Conservation (phyloP, 73 alveolate species). For the Tetrahymena malaccensis region DNA sequence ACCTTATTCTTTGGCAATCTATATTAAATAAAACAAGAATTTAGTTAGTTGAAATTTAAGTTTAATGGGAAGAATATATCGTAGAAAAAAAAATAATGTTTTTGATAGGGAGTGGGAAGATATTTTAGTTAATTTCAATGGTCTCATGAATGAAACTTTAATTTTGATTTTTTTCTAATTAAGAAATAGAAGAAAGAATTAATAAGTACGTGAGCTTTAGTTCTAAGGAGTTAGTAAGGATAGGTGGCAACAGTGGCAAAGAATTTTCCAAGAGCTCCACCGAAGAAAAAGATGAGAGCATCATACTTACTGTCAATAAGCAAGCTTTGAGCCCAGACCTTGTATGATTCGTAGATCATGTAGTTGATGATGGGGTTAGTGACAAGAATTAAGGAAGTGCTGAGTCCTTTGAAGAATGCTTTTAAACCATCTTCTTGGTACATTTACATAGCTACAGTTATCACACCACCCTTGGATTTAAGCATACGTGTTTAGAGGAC, state of each 20-base stretch:
- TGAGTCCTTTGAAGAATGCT: constrained; percentile 10
- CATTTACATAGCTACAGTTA: not conserved
- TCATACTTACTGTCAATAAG: not conserved
- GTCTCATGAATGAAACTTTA: not conserved
- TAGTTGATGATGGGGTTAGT: constrained; percentile 6
- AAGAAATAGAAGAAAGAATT: not conserved
- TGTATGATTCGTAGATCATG: not conserved
- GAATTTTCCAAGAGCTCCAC: not conserved
- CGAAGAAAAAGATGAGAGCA: not conserved
- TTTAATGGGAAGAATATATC: not conserved
- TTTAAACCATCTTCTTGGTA: not conserved
- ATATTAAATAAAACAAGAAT: not conserved
- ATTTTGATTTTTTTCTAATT: not conserved
- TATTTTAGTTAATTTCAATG: not conserved
- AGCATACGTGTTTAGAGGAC: not conserved
- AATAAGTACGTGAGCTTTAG: not conserved
- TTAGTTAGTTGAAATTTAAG: not conserved
- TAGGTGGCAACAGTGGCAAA: not conserved
- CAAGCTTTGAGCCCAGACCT: not conserved
- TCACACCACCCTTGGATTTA: not conserved
- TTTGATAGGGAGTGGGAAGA: not conserved
- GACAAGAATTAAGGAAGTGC: not conserved
- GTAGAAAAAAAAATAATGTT: not conserved
- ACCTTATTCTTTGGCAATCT: not conserved
- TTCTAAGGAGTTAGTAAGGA: not conserved